Evolutionary conservation across 2,329 filamentous ascomycete genomes (phyloP).

Genomic region (Ophiostoma novo-ulmi): DNA sequence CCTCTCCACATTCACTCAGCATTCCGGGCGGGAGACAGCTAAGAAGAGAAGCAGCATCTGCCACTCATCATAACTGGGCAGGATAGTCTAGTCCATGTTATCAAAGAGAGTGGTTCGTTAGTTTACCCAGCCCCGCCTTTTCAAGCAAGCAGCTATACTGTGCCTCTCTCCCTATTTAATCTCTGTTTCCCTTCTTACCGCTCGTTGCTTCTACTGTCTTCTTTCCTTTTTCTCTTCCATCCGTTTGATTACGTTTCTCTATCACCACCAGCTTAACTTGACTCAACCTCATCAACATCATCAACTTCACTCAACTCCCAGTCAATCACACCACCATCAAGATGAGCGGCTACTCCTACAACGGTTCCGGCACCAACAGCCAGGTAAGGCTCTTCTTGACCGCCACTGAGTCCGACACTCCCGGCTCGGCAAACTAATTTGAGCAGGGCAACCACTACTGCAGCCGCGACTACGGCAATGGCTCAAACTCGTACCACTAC

Average conservation of each 20-base stretch:
- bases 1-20: background rate
- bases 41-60: background rate
- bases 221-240: background rate
- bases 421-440: background rate
- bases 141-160: too few species aligned
- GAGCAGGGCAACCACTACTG: slow-evolving; percentile 63
- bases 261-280: background rate
- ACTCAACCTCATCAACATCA: background rate
- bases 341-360: slow-evolving; percentile 39
- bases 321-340: background rate
- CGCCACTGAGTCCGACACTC: background rate
- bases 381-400: slow-evolving; percentile 41
- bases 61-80: background rate
- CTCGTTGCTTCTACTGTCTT: background rate
- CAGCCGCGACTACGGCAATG: slow-evolving; percentile 58
- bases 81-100: background rate
- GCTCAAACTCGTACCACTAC: slow-evolving; percentile 62
- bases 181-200: background rate
- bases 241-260: background rate
- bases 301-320: background rate
- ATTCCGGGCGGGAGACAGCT: too few species aligned
- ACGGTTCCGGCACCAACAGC: slow-evolving; percentile 56
- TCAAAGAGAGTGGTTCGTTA: background rate
- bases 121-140: too few species aligned
- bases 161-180: background rate